Evolutionary conservation across 2,329 filamentous ascomycete genomes (phyloP), one percentile per base, ranked within the genome.

Genomic region (Aspergillus pseudoviridinutans): DNA sequence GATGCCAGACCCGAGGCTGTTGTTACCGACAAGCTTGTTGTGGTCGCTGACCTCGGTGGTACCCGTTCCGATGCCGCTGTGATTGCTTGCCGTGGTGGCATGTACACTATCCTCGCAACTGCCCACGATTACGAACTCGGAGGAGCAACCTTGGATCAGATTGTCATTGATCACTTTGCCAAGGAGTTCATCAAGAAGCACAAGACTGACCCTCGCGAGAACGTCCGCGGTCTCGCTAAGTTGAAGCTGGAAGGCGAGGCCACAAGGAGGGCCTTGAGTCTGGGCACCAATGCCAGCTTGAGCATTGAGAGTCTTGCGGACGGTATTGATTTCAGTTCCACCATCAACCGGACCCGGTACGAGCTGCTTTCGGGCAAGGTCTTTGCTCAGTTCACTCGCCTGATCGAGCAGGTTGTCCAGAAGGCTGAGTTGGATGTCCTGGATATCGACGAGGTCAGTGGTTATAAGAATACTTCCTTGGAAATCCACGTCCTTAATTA

Each of bases 111-210:
- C 68, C 83, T 99, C 58, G 92, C 94, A 22, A 96, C 93, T 12
- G 86, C 89, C 29, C 94, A 97, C 80, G 94, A 99, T 81, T 97
- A 96, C 78, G 92, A 97, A 71, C 90, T 93, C 66, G 87, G 90
- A 56, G 94, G 94, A 70, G 83, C 86, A 38, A 87, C 92, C 64
- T 83, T 99, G 57, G 94, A 99, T 80, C 85, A 94, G 74, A 89
- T 93, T 51, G 83, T 99, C 58, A 90, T 96, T 74, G 93, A 99
- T 74, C 88, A 97, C 82, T 97, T 97, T 68, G 90, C 93, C 67
- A 99, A 99, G 83, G 94, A 99, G 78, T 99, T 99, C 79, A 84
- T 94, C 71, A 97, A 99, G 85, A 96, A 96, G 84, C 86, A 97
- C 84, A 88, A 87, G 79, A 85, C 85, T 57, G 94, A 97, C 76